Evolutionary conservation across 108 stramenopile species (phyloP).

Genomic region (Pseudonitzschia delicatissima): DNA sequence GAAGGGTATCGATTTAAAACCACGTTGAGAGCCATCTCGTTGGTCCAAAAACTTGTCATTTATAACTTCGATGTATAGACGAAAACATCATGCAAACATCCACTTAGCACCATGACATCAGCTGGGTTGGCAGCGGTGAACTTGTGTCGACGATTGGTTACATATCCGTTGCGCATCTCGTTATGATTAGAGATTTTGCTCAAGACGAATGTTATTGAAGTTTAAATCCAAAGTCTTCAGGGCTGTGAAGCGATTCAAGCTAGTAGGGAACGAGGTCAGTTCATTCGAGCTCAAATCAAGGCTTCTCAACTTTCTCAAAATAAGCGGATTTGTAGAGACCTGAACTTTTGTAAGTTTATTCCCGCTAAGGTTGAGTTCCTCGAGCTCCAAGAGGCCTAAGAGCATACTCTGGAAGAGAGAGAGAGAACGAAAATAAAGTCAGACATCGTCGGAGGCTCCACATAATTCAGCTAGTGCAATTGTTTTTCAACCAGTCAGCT

Average conservation of each 20-base stretch:
- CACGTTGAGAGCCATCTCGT: too few relatives aligned
- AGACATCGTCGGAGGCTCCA: neutral
- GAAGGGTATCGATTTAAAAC: too few relatives aligned
- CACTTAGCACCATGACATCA: too few relatives aligned
- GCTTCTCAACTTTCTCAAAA: neutral
- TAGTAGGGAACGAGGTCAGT: neutral
- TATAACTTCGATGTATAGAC: too few relatives aligned
- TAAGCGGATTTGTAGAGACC: slow-evolving; percentile 19
- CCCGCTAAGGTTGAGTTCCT: slow-evolving; percentile 44
- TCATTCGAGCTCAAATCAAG: slow-evolving; percentile 10
- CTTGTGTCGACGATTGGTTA: too few relatives aligned
- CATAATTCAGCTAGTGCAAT: neutral
- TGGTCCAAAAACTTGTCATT: too few relatives aligned
- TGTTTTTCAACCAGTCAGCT: neutral
- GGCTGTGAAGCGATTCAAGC: neutral
- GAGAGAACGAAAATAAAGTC: neutral
- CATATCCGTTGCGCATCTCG: too few relatives aligned
- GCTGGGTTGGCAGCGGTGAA: too few relatives aligned
- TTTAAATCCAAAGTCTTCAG: neutral
- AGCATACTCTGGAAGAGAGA: slow-evolving; percentile 9
- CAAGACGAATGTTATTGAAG: neutral
- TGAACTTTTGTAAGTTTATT: slow-evolving; percentile 37
- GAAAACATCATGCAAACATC: too few relatives aligned
- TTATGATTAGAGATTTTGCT: too few relatives aligned
- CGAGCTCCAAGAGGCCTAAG: slow-evolving; percentile 39